These are phyloP conservation scores for Zelopaecilomyces penicillatus DNA, from an alignment of 2,329 filamentous ascomycete species.

Conservation along the genomic window DNA sequence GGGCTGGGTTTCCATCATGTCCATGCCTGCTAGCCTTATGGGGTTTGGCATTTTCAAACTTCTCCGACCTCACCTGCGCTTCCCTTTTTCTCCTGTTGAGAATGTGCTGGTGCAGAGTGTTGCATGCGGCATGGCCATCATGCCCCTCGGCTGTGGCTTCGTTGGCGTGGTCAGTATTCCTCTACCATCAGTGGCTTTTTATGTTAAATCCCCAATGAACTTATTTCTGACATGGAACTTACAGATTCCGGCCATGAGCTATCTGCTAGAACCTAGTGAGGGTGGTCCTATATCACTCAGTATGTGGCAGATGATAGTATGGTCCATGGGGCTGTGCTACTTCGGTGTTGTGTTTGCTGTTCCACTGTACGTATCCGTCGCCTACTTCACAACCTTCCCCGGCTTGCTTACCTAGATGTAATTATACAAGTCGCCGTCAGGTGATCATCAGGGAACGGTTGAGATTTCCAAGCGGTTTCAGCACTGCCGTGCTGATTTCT, in stretches of 20 bases:
- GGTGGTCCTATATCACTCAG: constrained; percentile 66
- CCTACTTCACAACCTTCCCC: too few relatives aligned
- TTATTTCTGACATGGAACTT: constrained; percentile 4
- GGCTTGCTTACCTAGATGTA: too few relatives aligned
- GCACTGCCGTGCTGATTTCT: constrained; percentile 85
- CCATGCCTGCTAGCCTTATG: constrained; percentile 90
- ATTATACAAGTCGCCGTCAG: constrained; percentile 60
- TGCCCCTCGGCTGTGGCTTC: constrained; percentile 92
- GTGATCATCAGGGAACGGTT: constrained; percentile 89
- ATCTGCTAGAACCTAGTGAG: constrained; percentile 68
- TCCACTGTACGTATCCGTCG: constrained; percentile 49
- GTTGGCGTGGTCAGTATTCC: constrained; percentile 63
- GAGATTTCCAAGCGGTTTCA: constrained; percentile 91
- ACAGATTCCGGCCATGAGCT: constrained; percentile 80
- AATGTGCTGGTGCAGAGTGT: constrained; percentile 97
- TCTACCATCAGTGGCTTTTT: too few relatives aligned
- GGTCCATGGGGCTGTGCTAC: constrained; percentile 88
- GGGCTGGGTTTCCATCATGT: constrained; percentile 69
- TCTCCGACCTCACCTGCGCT: constrained; percentile 60
- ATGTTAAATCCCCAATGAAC: neutral
- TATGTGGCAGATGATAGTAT: constrained; percentile 72
- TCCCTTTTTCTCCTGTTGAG: constrained; percentile 87
- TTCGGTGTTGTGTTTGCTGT: constrained; percentile 97
- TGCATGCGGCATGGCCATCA: constrained; percentile 88
- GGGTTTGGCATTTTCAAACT: constrained; percentile 90